Base-by-base conservation (phyloP, 169 alveolate species). In the Cryptosporidium baileyi region DNA sequence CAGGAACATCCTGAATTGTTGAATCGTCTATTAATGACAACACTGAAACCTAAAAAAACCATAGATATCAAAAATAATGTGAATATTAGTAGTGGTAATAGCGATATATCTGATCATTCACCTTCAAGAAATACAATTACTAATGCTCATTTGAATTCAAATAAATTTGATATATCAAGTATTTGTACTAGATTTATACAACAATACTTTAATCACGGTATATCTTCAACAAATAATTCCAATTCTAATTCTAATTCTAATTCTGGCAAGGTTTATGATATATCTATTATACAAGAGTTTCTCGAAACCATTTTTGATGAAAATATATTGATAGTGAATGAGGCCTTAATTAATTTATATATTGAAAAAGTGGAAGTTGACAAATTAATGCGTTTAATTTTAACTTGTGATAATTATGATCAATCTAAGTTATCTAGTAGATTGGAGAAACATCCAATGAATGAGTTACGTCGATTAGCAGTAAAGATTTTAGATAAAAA, bases 1-100 rank as follows among this genome's bases (percentile, higher is more conserved):
- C 99, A 97, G 79, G 99, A 98, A 89, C 96, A 97, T 90, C 99
- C 99, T n/a, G 93, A 95, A 94, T 94, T 95, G 80, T 92, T 98
- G 52, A 96, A 97, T 81, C 96, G 96, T 65, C 93, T 98, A 67
- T 24, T 74, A n/a, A 74, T 74, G 67, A 17, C 30, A 11, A 74
- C 57, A 51, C 80, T 95, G 15, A 95, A 89, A 82, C 90, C 90
- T 22, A 34, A 32, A n/a, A 74, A 57, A 40, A 47, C 36, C 13
- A 15, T 28, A 26, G 61, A 63, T 24, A 26, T 43, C 11, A 49
- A 44, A 15, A 41, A 15, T 9, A 0, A 11, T 0, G 51, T 43
- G 17, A 43, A 43, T 43, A 43, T n/a, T n/a, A n/a, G n/a, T n/a
- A n/a, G n/a, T n/a, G n/a, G 30, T 34, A 19, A 59, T 41, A 74